Evolutionary conservation across 352 stramenopile genomes (phyloP), one percentile per base, ranked within the genome.

Genomic region (Phytophthora constricta): DNA sequence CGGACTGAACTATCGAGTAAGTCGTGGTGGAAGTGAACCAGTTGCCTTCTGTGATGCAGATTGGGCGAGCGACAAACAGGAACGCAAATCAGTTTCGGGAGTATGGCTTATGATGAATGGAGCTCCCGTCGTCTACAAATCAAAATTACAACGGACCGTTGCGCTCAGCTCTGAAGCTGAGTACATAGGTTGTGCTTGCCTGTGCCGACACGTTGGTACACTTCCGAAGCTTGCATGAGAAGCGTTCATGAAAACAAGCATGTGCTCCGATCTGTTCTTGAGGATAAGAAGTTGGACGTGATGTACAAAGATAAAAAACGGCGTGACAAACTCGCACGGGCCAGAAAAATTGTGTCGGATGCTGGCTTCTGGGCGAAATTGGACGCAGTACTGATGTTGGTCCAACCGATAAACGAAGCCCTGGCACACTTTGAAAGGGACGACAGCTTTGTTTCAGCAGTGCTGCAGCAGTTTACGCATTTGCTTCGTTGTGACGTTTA

Each of bases 121-220:
- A 9, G 59, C 43, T 2, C 59, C 58, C 1, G 42, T 69, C 1
- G 42, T 71, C 16, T 81, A 55, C 46, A 74, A 74, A 33, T 73
- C 64, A n/a, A 70, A 65, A 14, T 46, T 25, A 1, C 62, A 77
- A 45, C 37, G 37, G 16, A 45, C 37, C n/a, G 17, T 45, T 14
- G 17, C 37, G 37, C 37, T 45, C 10, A 45, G 37, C 37, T 45
- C 37, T 19, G 17, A 45, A 19, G 37, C 37, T 19, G 37, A 45
- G 17, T 45, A 45, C 16, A 45, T 45, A 14, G 37, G n/a, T n/a
- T n/a, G n/a, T n/a, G n/a, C n/a, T n/a, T n/a, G n/a, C n/a, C n/a
- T n/a, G n/a, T n/a, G n/a, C 9, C 27, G n/a, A 62, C 56, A 1
- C 31, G 63, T 0, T 71, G 63, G 56, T 71, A 66, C 22, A 48